phyloP scores from a whole-genome alignment of 2,329 filamentous ascomycete genomes.

The Colletotrichum sp. region DNA sequence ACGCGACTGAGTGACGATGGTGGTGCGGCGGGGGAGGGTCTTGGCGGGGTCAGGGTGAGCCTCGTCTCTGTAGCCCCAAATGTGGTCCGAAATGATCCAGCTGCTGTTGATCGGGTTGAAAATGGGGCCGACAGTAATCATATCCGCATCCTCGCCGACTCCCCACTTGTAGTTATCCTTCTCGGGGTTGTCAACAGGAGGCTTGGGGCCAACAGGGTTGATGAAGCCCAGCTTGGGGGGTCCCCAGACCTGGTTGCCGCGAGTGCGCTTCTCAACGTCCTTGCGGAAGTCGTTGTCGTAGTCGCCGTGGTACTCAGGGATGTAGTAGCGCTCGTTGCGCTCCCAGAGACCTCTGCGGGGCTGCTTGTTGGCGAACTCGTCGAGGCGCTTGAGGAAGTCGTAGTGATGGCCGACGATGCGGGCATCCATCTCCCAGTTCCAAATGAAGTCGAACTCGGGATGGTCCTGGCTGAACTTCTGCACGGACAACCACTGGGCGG shows the following conservation, averaged over 20 bases:
- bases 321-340: conserved; percentile 74
- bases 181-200: conserved; percentile 61
- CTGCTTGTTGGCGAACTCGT: conserved; percentile 67
- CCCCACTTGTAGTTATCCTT: conserved; percentile 78
- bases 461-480: conserved; percentile 79
- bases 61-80: conserved; percentile 68
- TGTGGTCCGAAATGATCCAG: conserved; percentile 73
- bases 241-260: conserved; percentile 69
- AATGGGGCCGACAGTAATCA: conserved; percentile 78
- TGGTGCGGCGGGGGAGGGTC: conserved; percentile 72
- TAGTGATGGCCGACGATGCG: conserved; percentile 83
- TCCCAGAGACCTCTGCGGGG: conserved; percentile 78
- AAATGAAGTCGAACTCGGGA: conserved; percentile 80
- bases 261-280: conserved; percentile 61
- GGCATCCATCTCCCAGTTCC: conserved; percentile 89
- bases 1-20: conserved; percentile 80
- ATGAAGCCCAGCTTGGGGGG: conserved; percentile 63
- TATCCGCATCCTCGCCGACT: conserved; percentile 76
- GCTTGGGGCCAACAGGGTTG: conserved; percentile 66
- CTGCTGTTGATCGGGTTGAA: conserved; percentile 76
- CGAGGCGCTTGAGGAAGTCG: conserved; percentile 73
- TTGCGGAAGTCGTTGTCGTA: conserved; percentile 72
- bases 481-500: conserved; percentile 72
- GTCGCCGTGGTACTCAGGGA: conserved; percentile 70
- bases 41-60: conserved; percentile 51